Evolutionary conservation across 1,139 yeast species (phyloP).

Genomic region (Taphrina pruni): DNA sequence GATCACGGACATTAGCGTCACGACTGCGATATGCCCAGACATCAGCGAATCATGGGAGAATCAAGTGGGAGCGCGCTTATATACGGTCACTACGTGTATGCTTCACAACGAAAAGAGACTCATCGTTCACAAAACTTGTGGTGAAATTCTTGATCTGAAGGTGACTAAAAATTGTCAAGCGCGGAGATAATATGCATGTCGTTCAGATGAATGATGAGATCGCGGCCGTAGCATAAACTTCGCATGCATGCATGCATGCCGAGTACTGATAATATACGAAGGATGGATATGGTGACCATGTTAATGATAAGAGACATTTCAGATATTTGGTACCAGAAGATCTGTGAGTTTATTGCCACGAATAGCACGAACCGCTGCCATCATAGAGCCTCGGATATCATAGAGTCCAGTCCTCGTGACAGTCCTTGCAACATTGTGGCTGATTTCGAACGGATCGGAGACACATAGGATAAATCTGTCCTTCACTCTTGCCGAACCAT

Average conservation of each 20-base stretch:
- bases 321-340: constrained; percentile 18
- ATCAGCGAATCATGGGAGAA: background rate
- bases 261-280: constrained; percentile 9
- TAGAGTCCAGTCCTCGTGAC: constrained; percentile 41
- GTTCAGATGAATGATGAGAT: background rate
- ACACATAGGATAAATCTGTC: constrained; percentile 36
- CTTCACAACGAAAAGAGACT: too few species aligned
- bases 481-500: constrained; percentile 30
- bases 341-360: constrained; percentile 34
- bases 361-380: constrained; percentile 42
- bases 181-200: constrained; percentile 1
- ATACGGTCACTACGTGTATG: background rate
- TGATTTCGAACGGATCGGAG: constrained; percentile 44
- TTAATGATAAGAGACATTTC: background rate
- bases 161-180: constrained; percentile 1
- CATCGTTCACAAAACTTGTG: background rate
- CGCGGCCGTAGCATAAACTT: too few species aligned
- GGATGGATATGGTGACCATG: background rate
- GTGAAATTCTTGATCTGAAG: background rate
- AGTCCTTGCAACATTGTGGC: constrained; percentile 44
- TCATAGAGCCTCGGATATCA: constrained; percentile 43
- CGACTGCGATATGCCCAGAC: too few species aligned
- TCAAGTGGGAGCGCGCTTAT: background rate
- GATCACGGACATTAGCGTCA: background rate
- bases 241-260: background rate